Percentiles rank a stretch among this genome's conserved stretches.
Evolutionary conservation across 1,139 yeast species (phyloP).

Genomic region (Torulaspora globosa): DNA sequence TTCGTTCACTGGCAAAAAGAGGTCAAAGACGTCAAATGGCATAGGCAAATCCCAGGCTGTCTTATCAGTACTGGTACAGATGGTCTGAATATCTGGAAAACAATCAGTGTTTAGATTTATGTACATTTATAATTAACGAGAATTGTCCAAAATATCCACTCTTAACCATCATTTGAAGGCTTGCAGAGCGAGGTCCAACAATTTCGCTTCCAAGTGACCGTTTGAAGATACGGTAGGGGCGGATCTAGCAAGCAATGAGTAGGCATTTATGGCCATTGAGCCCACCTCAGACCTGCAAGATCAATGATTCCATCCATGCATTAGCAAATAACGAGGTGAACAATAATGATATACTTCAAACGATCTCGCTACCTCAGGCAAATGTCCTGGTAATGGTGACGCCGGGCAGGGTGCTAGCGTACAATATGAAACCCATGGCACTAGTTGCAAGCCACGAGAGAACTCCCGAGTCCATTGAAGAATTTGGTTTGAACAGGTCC

Average conservation of each 20-base stretch:
- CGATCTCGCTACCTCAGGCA: constrained; percentile 23
- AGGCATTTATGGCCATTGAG: constrained; percentile 31
- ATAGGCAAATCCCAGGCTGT: constrained; percentile 92
- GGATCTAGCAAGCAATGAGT: constrained; percentile 3
- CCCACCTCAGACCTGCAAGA: constrained; percentile 28
- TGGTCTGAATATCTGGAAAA: constrained; percentile 93
- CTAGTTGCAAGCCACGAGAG: constrained; percentile 42
- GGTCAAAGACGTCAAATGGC: constrained; percentile 98
- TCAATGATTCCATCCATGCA: constrained; percentile 9
- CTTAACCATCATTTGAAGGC: not conserved
- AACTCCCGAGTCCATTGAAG: constrained; percentile 38
- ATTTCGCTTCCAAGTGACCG: not conserved
- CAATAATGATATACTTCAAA: constrained; percentile 23
- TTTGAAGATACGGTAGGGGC: not conserved
- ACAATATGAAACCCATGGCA: constrained; percentile 40
- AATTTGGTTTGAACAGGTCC: constrained; percentile 39
- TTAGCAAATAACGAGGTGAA: constrained; percentile 8
- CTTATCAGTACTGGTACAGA: constrained; percentile 93
- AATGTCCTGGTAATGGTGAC: constrained; percentile 31
- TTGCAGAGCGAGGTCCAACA: not conserved
- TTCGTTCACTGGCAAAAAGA: constrained; percentile 98
- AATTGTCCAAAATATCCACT: not conserved
- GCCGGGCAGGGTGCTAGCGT: constrained; percentile 29
- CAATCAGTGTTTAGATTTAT: constrained; percentile 68
- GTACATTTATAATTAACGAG: not conserved